phyloP scores from a whole-genome alignment of 768 basidiomycete species.

The Xerocomus spinulosus region DNA sequence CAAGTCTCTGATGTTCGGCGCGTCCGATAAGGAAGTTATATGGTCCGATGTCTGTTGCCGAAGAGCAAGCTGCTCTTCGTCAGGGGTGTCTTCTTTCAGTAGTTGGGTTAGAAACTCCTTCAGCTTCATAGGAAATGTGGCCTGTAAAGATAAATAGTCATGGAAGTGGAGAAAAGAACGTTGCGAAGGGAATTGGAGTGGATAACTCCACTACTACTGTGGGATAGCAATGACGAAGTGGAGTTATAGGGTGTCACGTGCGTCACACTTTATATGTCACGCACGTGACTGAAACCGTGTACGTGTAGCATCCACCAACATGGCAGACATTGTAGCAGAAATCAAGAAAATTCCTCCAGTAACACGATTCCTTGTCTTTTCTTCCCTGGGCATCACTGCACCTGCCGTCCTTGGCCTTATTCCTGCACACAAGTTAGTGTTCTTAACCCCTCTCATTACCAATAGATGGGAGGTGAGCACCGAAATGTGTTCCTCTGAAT shows the following conservation, averaged over 20 bases:
- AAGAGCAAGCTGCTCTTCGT: conserved; percentile 11
- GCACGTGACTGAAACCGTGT: neutral
- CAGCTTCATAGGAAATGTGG: conserved; percentile 11
- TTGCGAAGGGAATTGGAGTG: neutral
- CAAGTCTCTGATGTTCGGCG: neutral
- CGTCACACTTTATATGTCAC: neutral
- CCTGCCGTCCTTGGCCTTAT: conserved; percentile 54
- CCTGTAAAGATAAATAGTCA: conserved; percentile 1
- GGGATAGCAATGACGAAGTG: too few relatives aligned
- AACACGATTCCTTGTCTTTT: conserved; percentile 63
- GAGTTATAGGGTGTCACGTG: too few relatives aligned
- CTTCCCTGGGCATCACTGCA: conserved; percentile 56
- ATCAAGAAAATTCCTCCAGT: conserved; percentile 80
- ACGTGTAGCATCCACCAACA: conserved; percentile 15
- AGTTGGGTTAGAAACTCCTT: conserved; percentile 6
- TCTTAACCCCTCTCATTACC: conserved; percentile 42
- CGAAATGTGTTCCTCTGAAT: conserved; percentile 1
- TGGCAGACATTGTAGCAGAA: conserved; percentile 53
- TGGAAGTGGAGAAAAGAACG: conserved; percentile 2
- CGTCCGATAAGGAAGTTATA: neutral
- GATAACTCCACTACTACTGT: too few relatives aligned
- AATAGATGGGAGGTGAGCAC: conserved; percentile 48
- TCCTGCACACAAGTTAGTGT: conserved; percentile 50
- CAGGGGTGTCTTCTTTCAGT: conserved; percentile 10
- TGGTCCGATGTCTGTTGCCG: neutral